Evolutionary conservation across 352 stramenopile species (phyloP), one percentile per base, ranked within the genome.

Genomic region (Phytophthora tentaculata): DNA sequence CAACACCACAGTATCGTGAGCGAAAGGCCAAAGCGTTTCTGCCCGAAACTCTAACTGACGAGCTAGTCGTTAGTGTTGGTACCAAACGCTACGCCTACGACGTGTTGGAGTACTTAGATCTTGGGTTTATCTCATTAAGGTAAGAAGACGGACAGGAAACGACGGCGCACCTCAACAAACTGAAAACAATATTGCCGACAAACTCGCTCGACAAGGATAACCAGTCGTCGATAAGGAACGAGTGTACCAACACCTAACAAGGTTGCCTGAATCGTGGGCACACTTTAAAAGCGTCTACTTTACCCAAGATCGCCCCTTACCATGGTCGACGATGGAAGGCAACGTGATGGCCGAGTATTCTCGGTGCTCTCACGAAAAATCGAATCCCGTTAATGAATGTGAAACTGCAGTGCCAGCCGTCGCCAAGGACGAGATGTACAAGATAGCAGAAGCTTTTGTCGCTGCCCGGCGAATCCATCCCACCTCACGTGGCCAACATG

Each of bases 281-380:
- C 24, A 54, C 43, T 54, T 54, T 14, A 54, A 54, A 54, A 23
- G 14, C 41, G 48, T 54, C 14, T 39, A 54, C 16, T 54, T 41
- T 28, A 39, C 48, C 9, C 48, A 41, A 24, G 48, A 41, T 10
- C 19, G 44, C 19, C 48, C 48, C 0, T 17, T 54, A 6, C 48
- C 23, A n/a, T 24, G 20, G 20, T 0, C 19, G 20, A 50, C 48
- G 8, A 54, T 54, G 48, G 48, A 41, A 39, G 48, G 48, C 16
- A 54, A 54, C 48, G 26, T 24, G 5, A 41, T 54, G 26, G 8
- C 28, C 28, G 47, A 53, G 41, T 48, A 48, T 24, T 48, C n/a
- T 48, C 41, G 41, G 14, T n/a, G n/a, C 7, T 48, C n/a, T 48
- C 41, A 48, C 9, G 17, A 24, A 3, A 17, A 48, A 24, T n/a